A percentile compares a stretch with the other conserved stretches of the same genome.
Evolutionary conservation across 805 yeast species (phyloP).

Genomic region (Saturnispora mendoncae): DNA sequence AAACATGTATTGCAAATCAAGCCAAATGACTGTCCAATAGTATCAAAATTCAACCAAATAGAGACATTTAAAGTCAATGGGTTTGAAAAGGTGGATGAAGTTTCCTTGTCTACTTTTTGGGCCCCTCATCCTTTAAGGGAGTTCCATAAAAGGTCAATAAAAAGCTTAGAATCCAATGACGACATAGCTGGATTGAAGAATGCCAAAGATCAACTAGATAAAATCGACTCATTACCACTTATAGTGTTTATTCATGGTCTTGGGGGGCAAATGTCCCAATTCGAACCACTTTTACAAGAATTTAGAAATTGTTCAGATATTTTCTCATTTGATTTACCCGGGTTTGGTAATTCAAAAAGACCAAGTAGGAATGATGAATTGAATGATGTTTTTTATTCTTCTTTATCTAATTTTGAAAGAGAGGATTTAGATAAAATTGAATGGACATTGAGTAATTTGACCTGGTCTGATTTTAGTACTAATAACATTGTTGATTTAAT

Average conservation of each 20-base stretch:
- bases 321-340: conserved; percentile 75
- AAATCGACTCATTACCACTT: conserved; percentile 45
- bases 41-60: conserved; percentile 39
- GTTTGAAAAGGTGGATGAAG: conserved; percentile 20
- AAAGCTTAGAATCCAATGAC: conserved; percentile 11
- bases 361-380: conserved; percentile 9
- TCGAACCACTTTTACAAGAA: conserved; percentile 60
- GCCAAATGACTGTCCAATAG: conserved; percentile 48
- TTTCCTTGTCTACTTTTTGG: conserved; percentile 35
- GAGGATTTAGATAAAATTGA: conserved; percentile 17
- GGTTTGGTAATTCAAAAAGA: conserved; percentile 58
- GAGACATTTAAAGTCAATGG: conserved; percentile 30
- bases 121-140: conserved; percentile 44
- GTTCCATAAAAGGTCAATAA: conserved; percentile 24
- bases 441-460: conserved; percentile 27
- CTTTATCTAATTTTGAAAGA: conserved; percentile 20
- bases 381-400: conserved; percentile 10
- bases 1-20: conserved; percentile 32
- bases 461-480: conserved; percentile 34
- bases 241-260: conserved; percentile 74
- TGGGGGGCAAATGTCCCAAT: conserved; percentile 85
- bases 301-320: conserved; percentile 57
- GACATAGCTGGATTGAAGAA: conserved; percentile 15
- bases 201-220: conserved; percentile 22
- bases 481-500: conserved; percentile 35